phyloP scores from a whole-genome alignment of 75 land plant species.

The Isoetes taiwanensis region DNA sequence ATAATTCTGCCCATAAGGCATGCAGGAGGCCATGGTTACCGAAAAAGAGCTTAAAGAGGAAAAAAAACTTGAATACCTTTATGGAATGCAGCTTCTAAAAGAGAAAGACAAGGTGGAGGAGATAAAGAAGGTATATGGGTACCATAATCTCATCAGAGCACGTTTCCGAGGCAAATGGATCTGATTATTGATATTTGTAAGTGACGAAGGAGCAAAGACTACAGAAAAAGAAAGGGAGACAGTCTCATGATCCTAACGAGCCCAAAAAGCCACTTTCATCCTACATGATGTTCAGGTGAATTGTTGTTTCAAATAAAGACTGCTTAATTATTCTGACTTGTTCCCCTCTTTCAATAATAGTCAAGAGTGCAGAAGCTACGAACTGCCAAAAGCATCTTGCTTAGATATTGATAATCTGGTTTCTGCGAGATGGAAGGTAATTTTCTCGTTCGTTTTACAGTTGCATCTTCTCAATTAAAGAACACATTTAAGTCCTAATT shows the following conservation, averaged over 20 bases:
- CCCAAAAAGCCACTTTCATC: slow-evolving; percentile 79
- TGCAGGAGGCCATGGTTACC: slow-evolving; percentile 34
- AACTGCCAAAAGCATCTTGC: not conserved
- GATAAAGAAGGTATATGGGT: slow-evolving; percentile 44
- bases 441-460: not conserved
- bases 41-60: slow-evolving; percentile 47
- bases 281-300: slow-evolving; percentile 53
- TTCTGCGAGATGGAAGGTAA: slow-evolving; percentile 76
- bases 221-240: slow-evolving; percentile 19
- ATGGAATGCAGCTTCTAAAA: slow-evolving; percentile 65
- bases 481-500: too few relatives aligned
- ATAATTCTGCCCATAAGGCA: not conserved
- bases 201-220: slow-evolving; percentile 29
- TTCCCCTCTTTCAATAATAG: not conserved
- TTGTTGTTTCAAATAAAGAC: not conserved
- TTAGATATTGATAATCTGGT: slow-evolving; percentile 33
- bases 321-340: not conserved
- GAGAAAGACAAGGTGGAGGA: slow-evolving; percentile 72
- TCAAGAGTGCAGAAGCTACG: not conserved
- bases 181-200: slow-evolving; percentile 9
- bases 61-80: slow-evolving; percentile 52
- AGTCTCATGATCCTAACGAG: slow-evolving; percentile 56
- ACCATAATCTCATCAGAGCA: not conserved
- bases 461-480: not conserved
- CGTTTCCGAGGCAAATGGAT: too few relatives aligned